Evolutionary conservation across 2,329 filamentous ascomycete species (phyloP).

Genomic region (Penicillium sp.): DNA sequence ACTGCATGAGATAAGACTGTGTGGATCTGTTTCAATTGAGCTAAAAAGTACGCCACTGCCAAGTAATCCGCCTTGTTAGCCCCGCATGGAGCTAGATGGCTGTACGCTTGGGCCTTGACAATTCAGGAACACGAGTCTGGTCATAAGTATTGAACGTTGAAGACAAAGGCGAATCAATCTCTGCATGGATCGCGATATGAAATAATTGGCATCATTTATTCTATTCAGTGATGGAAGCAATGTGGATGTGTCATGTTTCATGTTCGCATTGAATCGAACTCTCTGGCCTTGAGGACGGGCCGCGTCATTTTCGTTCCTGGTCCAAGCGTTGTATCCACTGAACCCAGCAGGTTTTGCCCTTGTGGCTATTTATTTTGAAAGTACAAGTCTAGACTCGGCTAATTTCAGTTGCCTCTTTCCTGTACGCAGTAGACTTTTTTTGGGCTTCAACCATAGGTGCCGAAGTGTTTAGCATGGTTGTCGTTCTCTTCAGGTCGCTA

Average conservation of each 20-base stretch:
- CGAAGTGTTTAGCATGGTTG: neutral
- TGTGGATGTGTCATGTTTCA: too few relatives aligned
- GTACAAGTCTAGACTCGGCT: too few relatives aligned
- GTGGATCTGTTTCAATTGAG: neutral
- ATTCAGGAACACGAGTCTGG: neutral
- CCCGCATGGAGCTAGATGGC: neutral
- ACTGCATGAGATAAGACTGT: too few relatives aligned
- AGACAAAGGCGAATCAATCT: too few relatives aligned
- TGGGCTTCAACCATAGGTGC: neutral
- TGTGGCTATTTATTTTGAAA: neutral
- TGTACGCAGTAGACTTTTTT: too few relatives aligned
- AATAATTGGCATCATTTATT: too few relatives aligned
- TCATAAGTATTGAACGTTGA: neutral
- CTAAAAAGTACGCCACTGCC: constrained; percentile 1
- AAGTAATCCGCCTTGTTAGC: neutral
- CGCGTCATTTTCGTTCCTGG: neutral
- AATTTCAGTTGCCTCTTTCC: too few relatives aligned
- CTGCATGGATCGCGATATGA: too few relatives aligned
- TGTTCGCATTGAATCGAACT: neutral
- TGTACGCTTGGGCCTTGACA: neutral
- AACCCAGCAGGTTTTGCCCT: neutral
- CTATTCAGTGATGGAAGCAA: too few relatives aligned
- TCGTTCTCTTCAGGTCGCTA: neutral
- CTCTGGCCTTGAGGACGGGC: neutral
- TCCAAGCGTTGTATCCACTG: neutral